phyloP scores from a whole-genome alignment of 202 grass and related monocot species.

The Zoysia matrella region DNA sequence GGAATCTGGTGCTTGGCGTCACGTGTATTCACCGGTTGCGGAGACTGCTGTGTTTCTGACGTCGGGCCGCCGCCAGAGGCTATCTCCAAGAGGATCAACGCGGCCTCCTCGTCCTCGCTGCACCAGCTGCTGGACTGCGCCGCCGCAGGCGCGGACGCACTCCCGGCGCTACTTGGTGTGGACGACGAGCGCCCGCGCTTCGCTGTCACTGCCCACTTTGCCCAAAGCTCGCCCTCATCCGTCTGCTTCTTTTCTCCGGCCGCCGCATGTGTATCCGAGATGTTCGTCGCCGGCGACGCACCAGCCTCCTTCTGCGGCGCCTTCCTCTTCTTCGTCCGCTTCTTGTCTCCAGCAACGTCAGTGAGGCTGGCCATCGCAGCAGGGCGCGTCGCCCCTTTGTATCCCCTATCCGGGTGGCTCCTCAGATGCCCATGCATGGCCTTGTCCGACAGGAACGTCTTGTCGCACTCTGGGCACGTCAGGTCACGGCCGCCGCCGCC shows the following conservation, averaged over 20 bases:
- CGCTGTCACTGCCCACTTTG: constrained; percentile 27
- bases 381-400: constrained; percentile 56
- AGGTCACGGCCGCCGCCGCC: neutral
- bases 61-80: neutral
- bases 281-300: neutral
- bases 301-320: neutral
- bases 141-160: neutral
- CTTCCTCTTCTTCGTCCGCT: neutral
- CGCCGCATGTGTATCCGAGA: neutral
- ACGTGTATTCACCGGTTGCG: neutral
- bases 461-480: constrained; percentile 54
- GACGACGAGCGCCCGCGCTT: constrained; percentile 28
- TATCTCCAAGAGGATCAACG: constrained; percentile 39
- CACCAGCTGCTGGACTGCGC: neutral
- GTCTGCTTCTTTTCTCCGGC: neutral
- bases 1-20: constrained; percentile 2
- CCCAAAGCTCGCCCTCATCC: neutral
- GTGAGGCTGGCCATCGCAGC: neutral
- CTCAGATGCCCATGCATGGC: constrained; percentile 68
- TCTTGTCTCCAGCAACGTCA: neutral
- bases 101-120: constrained; percentile 41
- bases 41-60: neutral
- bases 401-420: constrained; percentile 42
- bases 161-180: neutral
- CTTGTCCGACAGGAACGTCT: constrained; percentile 55